These are phyloP conservation scores for Colletotrichum chrysophilum DNA, from an alignment of 2,329 filamentous ascomycete genomes.

Conservation along the genomic window DNA sequence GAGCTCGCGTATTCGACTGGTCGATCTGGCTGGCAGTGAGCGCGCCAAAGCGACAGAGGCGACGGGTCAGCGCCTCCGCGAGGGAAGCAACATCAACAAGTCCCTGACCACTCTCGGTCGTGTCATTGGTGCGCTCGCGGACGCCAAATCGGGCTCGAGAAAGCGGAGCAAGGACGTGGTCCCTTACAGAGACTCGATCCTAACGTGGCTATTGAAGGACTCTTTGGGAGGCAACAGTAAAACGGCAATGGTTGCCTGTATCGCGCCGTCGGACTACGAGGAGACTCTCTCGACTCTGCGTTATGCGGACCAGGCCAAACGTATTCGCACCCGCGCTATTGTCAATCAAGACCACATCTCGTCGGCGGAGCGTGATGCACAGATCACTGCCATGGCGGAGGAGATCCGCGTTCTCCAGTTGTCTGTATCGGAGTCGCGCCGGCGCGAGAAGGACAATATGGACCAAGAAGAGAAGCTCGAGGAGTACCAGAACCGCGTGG, in stretches of 20 bases:
- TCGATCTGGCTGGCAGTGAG: slow-evolving; percentile 94
- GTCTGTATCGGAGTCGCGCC: slow-evolving; percentile 68
- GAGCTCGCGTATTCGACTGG: slow-evolving; percentile 89
- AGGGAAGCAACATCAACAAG: slow-evolving; percentile 99
- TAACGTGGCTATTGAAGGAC: slow-evolving; percentile 90
- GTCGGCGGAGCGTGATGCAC: slow-evolving; percentile 89
- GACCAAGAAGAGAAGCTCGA: slow-evolving; percentile 85
- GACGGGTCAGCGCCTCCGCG: slow-evolving; percentile 86
- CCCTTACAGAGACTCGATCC: slow-evolving; percentile 89
- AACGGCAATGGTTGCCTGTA: slow-evolving; percentile 99
- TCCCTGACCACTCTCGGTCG: slow-evolving; percentile 94
- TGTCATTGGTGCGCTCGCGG: slow-evolving; percentile 90
- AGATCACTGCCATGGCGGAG: slow-evolving; percentile 93
- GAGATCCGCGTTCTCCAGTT: slow-evolving; percentile 89
- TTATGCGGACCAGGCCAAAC: slow-evolving; percentile 97
- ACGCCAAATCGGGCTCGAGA: slow-evolving; percentile 63
- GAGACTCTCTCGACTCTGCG: slow-evolving; percentile 95
- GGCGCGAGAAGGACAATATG: slow-evolving; percentile 77
- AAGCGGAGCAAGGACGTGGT: slow-evolving; percentile 70
- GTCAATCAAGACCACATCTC: slow-evolving; percentile 97
- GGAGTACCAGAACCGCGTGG: slow-evolving; percentile 91
- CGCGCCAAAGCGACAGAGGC: slow-evolving; percentile 95
- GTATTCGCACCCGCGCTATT: slow-evolving; percentile 90
- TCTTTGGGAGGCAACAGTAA: slow-evolving; percentile 96
- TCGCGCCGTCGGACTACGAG: slow-evolving; percentile 94